These are phyloP conservation scores for Delonix regia DNA, from an alignment of 306 rosid genomes.

Conservation along the genomic window DNA sequence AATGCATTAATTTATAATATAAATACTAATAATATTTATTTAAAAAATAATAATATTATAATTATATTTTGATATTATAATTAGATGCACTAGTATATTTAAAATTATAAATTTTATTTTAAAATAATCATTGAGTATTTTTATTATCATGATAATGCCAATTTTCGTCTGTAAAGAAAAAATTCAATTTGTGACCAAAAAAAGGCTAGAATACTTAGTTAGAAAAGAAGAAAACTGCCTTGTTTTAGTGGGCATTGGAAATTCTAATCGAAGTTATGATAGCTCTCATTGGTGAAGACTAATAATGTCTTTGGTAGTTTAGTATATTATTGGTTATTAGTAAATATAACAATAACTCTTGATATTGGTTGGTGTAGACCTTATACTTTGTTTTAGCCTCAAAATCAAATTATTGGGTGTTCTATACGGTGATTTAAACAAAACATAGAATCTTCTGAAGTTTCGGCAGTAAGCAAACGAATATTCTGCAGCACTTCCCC, in stretches of 20 bases:
- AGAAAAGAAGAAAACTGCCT: too few relatives aligned
- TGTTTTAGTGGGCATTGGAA: not conserved
- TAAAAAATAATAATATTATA: too few relatives aligned
- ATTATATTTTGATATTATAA: too few relatives aligned
- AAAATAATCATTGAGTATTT: too few relatives aligned
- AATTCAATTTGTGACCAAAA: too few relatives aligned
- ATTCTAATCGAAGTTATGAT: not conserved
- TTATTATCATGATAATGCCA: too few relatives aligned
- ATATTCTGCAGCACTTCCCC: not conserved
- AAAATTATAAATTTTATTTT: too few relatives aligned
- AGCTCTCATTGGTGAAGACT: not conserved
- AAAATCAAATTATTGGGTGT: not conserved
- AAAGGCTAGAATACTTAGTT: too few relatives aligned
- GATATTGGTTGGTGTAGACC: not conserved
- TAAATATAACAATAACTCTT: not conserved
- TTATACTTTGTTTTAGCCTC: not conserved
- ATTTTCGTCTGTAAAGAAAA: not conserved
- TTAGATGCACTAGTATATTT: too few relatives aligned
- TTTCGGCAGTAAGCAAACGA: not conserved
- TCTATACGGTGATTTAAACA: not conserved
- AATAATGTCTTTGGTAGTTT: not conserved
- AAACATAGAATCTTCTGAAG: too few relatives aligned
- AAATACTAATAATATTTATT: too few relatives aligned
- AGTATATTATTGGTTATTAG: not conserved
- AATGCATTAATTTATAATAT: too few relatives aligned